A percentile compares a stretch with the other conserved stretches of the same genome.
Conservation (phyloP, 2,329 filamentous ascomycete genomes). For the Neodidymelliopsis sp. region DNA sequence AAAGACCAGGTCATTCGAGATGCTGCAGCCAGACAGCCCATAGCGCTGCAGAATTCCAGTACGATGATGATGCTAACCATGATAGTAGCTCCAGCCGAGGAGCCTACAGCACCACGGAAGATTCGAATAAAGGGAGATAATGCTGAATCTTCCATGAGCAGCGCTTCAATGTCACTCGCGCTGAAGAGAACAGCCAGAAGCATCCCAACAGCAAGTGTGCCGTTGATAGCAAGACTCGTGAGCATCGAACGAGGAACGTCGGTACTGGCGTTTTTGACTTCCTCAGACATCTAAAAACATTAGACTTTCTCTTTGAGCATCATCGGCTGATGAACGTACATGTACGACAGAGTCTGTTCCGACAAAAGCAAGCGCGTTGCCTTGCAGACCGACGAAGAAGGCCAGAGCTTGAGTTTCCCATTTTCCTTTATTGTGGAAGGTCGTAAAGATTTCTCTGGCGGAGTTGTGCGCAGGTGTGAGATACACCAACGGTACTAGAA, state of each 20-base stretch:
- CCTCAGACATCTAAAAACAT: constrained; percentile 47
- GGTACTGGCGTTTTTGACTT: constrained; percentile 47
- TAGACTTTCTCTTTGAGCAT: not conserved
- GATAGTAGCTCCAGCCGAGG: constrained; percentile 53
- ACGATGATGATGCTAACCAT: constrained; percentile 56
- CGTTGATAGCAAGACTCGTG: constrained; percentile 52
- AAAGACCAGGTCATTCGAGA: constrained; percentile 56
- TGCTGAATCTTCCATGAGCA: constrained; percentile 28
- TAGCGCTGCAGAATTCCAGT: constrained; percentile 51
- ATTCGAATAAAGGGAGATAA: constrained; percentile 60
- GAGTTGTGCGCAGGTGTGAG: constrained; percentile 50
- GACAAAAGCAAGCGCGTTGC: constrained; percentile 49
- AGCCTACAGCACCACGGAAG: constrained; percentile 49
- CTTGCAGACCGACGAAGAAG: constrained; percentile 53
- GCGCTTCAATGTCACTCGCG: constrained; percentile 38
- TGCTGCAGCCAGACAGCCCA: constrained; percentile 52
- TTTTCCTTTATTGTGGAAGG: constrained; percentile 56
- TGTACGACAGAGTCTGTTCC: constrained; percentile 51
- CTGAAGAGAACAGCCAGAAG: constrained; percentile 53
- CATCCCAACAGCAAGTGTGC: constrained; percentile 51
- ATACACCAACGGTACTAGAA: constrained; percentile 54
- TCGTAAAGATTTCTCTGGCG: constrained; percentile 52
- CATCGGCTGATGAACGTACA: constrained; percentile 25
- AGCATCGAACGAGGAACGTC: constrained; percentile 55
- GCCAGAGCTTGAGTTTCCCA: constrained; percentile 57